Percentiles rank a stretch among this genome's conserved stretches.
Conservation (phyloP, 1,284 basidiomycete genomes). For the Trichosporon sp. region DNA sequence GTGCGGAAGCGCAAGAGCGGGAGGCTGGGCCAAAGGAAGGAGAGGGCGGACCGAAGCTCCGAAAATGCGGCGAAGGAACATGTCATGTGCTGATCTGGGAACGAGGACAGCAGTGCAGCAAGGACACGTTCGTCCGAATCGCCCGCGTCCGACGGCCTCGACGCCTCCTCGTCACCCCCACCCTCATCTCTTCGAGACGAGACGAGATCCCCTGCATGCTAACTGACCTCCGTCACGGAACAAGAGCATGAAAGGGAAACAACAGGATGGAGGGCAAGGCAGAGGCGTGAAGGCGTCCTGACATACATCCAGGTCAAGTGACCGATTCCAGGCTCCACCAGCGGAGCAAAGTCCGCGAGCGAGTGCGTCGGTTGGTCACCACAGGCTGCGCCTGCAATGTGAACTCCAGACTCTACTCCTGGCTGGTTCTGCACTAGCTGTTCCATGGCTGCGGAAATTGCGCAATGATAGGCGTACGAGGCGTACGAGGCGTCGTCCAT, state of each 20-base stretch:
- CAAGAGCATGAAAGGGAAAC: not conserved
- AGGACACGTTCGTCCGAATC: not conserved
- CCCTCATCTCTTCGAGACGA: too few species aligned
- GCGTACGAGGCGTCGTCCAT: not conserved
- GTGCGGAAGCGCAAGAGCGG: not conserved
- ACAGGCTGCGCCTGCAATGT: too few species aligned
- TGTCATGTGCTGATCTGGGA: not conserved
- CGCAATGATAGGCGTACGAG: not conserved
- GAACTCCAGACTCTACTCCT: not conserved
- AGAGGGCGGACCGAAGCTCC: not conserved
- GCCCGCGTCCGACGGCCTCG: too few species aligned
- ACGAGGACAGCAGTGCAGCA: not conserved
- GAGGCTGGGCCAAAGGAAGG: not conserved
- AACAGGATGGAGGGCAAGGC: not conserved
- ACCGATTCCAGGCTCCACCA: not conserved
- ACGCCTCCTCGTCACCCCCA: too few species aligned
- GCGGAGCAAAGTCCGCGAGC: conserved; percentile 4
- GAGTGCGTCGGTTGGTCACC: not conserved
- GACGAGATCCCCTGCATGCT: too few species aligned
- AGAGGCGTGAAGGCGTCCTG: not conserved
- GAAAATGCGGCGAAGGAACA: not conserved
- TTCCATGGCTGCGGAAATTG: not conserved
- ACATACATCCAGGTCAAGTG: not conserved
- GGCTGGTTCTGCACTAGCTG: not conserved
- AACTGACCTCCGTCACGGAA: too few species aligned